Base-by-base conservation (phyloP, 2,329 filamentous ascomycete genomes). In the Aspergillus novoparasiticus region DNA sequence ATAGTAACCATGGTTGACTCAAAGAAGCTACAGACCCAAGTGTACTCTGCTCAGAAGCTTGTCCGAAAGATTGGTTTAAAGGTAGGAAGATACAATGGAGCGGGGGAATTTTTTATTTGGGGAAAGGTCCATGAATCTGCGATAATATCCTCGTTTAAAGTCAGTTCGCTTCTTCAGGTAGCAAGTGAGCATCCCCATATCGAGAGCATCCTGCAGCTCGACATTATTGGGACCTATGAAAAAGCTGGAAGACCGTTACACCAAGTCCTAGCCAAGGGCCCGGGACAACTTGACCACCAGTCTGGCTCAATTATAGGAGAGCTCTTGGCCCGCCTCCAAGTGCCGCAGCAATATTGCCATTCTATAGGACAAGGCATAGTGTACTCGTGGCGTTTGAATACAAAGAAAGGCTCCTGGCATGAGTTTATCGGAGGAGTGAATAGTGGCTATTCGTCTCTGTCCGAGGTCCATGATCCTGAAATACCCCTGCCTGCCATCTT, bases 41-140 rank as follows among this genome's bases (percentile, higher is more conserved):
- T 77, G 0, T 78, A 73, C 54, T 72, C 71, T 2, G 76, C 77
- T 0, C 6, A 57, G 6, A 59, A 66, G 1, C 57, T 78, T 1
- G 68, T 77, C 4, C 28, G 26, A 6, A 59, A 70, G 45, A 61
- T 69, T 12, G 62, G 63, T 0, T 8, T 64, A 0, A 60, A 46
- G 0, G 72, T 73, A 57, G 58, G 61, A 10, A 68, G 64, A 0
- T 78, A 76, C n/a, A 48, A 45, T 10, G 75, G 74, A 0, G 43
- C 54, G 0, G 73, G 71, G 0, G 78, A 80, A 23, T 79, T 69
- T 45, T 60, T 77, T 0, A 62, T 79, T 1, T 80, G 78, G 78
- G 72, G 75, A 0, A 57, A 61, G 1, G 66, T 79, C 0, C 65
- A 70, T 0, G 28, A 62, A 0, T 23, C 65, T 3, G 73, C 76